Conservation (phyloP, 805 yeast species). For the Wickerhamiella occidentalis region DNA sequence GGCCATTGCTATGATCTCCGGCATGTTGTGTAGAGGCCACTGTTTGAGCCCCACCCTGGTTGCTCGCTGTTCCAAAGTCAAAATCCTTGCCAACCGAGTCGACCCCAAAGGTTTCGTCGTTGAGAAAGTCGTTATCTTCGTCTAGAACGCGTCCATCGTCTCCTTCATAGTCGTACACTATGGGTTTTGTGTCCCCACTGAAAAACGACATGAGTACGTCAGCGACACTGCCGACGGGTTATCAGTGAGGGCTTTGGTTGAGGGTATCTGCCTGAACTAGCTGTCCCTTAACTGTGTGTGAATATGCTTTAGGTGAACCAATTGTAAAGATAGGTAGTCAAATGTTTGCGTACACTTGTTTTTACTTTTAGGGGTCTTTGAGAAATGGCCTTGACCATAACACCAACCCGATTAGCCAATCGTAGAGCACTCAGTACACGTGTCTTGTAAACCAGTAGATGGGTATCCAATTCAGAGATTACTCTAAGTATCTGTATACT, state of each 20-base stretch:
- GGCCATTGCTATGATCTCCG: conserved; percentile 20
- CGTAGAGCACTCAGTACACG: neutral
- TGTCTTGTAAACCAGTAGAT: neutral
- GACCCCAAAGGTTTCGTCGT: conserved; percentile 68
- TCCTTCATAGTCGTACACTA: conserved; percentile 14
- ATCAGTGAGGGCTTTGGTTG: too few relatives aligned
- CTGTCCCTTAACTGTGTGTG: too few relatives aligned
- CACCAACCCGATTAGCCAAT: neutral
- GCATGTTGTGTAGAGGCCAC: conserved; percentile 23
- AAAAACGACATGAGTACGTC: conserved; percentile 10
- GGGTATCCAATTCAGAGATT: too few relatives aligned
- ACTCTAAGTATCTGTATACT: too few relatives aligned
- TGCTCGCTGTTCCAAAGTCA: conserved; percentile 41
- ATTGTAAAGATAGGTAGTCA: too few relatives aligned
- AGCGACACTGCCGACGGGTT: neutral
- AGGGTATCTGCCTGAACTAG: too few relatives aligned
- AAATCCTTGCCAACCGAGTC: conserved; percentile 46
- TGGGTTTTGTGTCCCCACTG: conserved; percentile 10
- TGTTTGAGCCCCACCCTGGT: conserved; percentile 24
- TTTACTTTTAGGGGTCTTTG: too few relatives aligned
- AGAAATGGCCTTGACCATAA: too few relatives aligned
- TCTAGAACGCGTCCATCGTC: conserved; percentile 24
- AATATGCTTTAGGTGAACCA: too few relatives aligned
- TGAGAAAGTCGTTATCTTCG: conserved; percentile 66
- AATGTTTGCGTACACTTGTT: too few relatives aligned